phyloP scores from a whole-genome alignment of 768 basidiomycete species.

The Mycena kentingensis region DNA sequence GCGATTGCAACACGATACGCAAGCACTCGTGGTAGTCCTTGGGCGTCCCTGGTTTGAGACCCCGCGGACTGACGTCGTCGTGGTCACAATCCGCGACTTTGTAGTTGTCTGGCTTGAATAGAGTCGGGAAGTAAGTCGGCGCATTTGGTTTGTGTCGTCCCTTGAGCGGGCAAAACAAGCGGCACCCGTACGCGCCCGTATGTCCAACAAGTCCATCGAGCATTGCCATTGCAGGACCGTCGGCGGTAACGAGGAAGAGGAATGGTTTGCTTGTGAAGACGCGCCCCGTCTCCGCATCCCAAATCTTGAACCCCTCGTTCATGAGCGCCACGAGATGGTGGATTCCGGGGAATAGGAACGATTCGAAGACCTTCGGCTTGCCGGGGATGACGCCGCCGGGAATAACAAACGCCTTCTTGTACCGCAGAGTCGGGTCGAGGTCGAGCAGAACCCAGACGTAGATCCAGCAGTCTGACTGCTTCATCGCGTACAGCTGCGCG shows the following conservation, averaged over 20 bases:
- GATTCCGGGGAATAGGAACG: neutral
- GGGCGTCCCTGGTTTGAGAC: conserved; percentile 29
- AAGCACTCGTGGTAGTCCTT: conserved; percentile 25
- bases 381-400: conserved; percentile 4
- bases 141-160: conserved; percentile 32
- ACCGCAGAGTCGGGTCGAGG: conserved; percentile 14
- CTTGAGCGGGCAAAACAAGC: conserved; percentile 31
- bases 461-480: conserved; percentile 32
- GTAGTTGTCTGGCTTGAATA: conserved; percentile 29
- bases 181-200: conserved; percentile 32
- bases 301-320: neutral
- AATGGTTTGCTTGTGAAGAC: neutral
- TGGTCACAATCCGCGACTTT: conserved; percentile 24
- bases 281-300: neutral
- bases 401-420: too few relatives aligned
- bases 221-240: conserved; percentile 1
- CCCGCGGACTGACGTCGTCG: conserved; percentile 30
- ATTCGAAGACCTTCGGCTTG: neutral
- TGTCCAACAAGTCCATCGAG: neutral
- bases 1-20: conserved; percentile 32
- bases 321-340: conserved; percentile 16
- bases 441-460: conserved; percentile 32
- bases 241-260: neutral
- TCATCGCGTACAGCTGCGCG: conserved; percentile 29
- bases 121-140: conserved; percentile 37